phyloP scores from a whole-genome alignment of 2,329 filamentous ascomycete genomes.

The Orbilia javanica region DNA sequence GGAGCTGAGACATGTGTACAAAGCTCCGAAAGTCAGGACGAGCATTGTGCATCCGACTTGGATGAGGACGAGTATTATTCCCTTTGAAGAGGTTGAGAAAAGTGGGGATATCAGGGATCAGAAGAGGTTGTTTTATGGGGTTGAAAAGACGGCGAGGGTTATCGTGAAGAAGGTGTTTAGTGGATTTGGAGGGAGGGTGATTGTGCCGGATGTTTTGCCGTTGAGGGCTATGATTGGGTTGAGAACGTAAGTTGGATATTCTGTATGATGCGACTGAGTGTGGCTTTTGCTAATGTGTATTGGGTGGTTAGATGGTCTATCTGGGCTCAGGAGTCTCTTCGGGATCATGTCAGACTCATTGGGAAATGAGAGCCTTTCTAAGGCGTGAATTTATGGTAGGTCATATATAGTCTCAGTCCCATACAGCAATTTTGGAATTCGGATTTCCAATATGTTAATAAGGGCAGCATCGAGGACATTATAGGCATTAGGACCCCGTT shows the following conservation, averaged over 20 bases:
- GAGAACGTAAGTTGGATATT: constrained; percentile 28
- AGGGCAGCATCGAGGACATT: too few relatives aligned
- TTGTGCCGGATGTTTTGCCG: constrained; percentile 29
- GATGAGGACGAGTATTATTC: constrained; percentile 68
- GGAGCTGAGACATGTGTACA: constrained; percentile 73
- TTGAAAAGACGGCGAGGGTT: constrained; percentile 29
- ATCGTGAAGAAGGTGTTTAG: constrained; percentile 31
- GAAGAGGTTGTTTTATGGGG: constrained; percentile 32
- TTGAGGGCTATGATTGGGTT: constrained; percentile 33
- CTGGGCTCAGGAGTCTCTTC: constrained; percentile 32
- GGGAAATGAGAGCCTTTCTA: neutral
- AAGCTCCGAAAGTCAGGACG: constrained; percentile 74
- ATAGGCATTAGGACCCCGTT: too few relatives aligned
- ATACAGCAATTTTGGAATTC: too few relatives aligned
- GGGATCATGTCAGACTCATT: constrained; percentile 28
- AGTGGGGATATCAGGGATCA: neutral
- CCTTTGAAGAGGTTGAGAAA: constrained; percentile 31
- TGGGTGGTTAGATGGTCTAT: constrained; percentile 12
- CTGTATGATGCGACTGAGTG: neutral
- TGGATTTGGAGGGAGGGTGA: constrained; percentile 42
- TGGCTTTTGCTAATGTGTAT: neutral
- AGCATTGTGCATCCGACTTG: constrained; percentile 75
- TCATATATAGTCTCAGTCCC: too few relatives aligned
- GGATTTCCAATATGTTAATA: too few relatives aligned
- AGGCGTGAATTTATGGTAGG: neutral